Percentiles rank a stretch among this genome's conserved stretches.
These are phyloP conservation scores for Malassezia globosa DNA, from an alignment of 1,284 basidiomycete genomes.

Conservation along the genomic window DNA sequence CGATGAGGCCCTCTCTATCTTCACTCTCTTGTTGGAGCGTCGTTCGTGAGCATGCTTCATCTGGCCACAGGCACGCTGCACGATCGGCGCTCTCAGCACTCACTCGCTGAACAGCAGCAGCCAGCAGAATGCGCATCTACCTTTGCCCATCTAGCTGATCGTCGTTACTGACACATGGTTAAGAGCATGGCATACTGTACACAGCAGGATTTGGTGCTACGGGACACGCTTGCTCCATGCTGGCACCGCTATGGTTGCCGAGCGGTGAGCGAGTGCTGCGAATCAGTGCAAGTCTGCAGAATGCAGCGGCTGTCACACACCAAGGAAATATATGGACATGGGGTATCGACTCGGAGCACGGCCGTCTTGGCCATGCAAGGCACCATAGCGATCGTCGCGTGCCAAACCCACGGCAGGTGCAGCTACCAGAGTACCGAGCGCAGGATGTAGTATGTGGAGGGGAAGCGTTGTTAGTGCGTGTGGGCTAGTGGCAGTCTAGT, in stretches of 20 bases:
- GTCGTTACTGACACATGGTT: too few species aligned
- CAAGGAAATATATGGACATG: conserved; percentile 8
- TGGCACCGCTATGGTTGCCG: not conserved
- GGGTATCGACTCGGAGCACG: conserved; percentile 4
- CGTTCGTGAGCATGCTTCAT: too few species aligned
- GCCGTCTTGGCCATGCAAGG: conserved; percentile 1
- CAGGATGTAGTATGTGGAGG: not conserved
- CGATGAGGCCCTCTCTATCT: too few species aligned
- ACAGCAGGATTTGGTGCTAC: conserved; percentile 13
- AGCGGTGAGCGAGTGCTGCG: not conserved
- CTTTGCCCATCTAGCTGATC: too few species aligned
- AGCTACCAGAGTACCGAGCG: not conserved
- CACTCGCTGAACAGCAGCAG: too few species aligned
- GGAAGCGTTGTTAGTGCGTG: conserved; percentile 7
- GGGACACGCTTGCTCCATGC: not conserved
- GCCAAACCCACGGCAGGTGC: not conserved
- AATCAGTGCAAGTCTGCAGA: conserved; percentile 6
- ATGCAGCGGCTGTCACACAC: conserved; percentile 10
- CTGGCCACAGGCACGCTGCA: too few species aligned
- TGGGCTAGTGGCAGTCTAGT: not conserved
- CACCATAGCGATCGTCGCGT: not conserved
- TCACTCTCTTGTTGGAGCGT: too few species aligned
- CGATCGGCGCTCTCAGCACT: too few species aligned
- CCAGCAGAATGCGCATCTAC: too few species aligned
- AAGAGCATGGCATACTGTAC: conserved; percentile 6